phyloP scores from a whole-genome alignment of 306 rosid genomes.

The Prunus campanulata region DNA sequence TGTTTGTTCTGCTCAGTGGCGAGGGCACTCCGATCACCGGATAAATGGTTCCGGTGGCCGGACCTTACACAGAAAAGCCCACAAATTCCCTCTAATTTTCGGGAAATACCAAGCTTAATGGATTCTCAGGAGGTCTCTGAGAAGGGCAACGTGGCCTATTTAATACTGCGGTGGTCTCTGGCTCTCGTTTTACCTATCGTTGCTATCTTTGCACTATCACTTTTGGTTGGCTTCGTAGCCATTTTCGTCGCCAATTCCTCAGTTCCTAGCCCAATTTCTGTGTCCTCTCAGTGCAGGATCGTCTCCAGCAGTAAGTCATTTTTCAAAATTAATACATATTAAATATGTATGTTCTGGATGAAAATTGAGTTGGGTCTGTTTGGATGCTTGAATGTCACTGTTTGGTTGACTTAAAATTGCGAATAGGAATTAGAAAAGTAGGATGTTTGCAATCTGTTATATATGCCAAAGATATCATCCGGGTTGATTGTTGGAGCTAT shows the following conservation, averaged over 20 bases:
- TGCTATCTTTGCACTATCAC: constrained; percentile 41
- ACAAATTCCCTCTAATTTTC: neutral
- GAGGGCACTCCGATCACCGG: constrained; percentile 62
- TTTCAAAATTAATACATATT: neutral
- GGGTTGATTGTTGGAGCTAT: neutral
- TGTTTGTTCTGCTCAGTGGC: neutral
- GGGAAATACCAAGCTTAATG: constrained; percentile 26
- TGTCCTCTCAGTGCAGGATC: constrained; percentile 82
- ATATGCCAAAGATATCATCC: too few relatives aligned
- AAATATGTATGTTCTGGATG: neutral
- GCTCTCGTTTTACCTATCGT: constrained; percentile 44
- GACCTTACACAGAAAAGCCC: constrained; percentile 12
- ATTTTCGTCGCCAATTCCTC: constrained; percentile 52
- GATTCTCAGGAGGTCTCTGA: constrained; percentile 48
- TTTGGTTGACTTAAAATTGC: neutral
- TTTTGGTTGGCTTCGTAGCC: constrained; percentile 40
- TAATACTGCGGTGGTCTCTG: constrained; percentile 46
- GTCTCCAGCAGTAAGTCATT: constrained; percentile 68
- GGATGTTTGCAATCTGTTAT: neutral
- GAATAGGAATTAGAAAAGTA: neutral
- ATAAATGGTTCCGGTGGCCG: constrained; percentile 78
- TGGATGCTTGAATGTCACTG: neutral
- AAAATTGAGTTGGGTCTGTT: neutral
- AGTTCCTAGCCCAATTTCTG: constrained; percentile 50
- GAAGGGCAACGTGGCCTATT: constrained; percentile 18